phyloP scores from a whole-genome alignment of 2,329 filamentous ascomycete species.

The Nothophoma quercina region DNA sequence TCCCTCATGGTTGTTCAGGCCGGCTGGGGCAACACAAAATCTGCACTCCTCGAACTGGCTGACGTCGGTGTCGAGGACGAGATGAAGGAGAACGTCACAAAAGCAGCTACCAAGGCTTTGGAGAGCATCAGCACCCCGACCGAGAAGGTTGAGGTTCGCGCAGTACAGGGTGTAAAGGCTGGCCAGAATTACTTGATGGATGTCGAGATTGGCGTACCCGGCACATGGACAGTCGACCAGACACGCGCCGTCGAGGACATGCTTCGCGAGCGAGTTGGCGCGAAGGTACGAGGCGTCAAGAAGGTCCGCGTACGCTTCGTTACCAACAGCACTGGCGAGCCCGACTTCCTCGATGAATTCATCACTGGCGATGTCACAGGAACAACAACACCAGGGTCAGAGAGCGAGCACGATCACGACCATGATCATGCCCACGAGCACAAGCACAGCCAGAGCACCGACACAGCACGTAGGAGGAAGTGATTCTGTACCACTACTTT shows the following conservation, averaged over 20 bases:
- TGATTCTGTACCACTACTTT: conserved; percentile 28
- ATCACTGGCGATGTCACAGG: conserved; percentile 44
- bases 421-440: conserved; percentile 39
- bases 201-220: conserved; percentile 82
- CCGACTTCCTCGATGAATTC: conserved; percentile 75
- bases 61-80: conserved; percentile 89
- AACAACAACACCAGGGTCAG: conserved; percentile 41
- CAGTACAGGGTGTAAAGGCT: conserved; percentile 89
- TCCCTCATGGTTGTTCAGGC: conserved; percentile 93
- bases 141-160: conserved; percentile 73
- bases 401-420: conserved; percentile 39
- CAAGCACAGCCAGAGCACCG: conserved; percentile 27
- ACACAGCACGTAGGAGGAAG: conserved; percentile 25
- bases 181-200: conserved; percentile 97
- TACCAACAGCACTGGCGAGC: conserved; percentile 65
- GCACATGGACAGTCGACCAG: conserved; percentile 76
- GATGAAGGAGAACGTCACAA: conserved; percentile 74
- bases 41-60: conserved; percentile 86
- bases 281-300: conserved; percentile 82
- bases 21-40: conserved; percentile 83
- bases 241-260: conserved; percentile 74
- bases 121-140: conserved; percentile 52
- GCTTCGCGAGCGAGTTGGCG: conserved; percentile 75
- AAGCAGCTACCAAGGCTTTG: conserved; percentile 60
- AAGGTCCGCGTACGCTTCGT: conserved; percentile 86